Conservation (phyloP, 495 filamentous ascomycete genomes). For the Neurospora tetraspora region DNA sequence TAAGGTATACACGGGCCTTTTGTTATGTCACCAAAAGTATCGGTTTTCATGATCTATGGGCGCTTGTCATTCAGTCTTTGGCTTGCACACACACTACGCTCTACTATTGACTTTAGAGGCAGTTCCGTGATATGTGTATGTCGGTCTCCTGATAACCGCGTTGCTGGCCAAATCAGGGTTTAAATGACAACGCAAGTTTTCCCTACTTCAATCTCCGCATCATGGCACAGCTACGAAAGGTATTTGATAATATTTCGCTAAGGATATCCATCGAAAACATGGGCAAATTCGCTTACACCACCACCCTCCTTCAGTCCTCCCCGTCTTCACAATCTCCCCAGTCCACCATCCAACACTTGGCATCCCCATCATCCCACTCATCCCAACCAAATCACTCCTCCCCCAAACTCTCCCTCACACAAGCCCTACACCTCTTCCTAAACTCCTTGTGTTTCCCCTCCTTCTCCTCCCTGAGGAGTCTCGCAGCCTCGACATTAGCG, state of each 20-base stretch:
- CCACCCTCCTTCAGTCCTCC: not conserved
- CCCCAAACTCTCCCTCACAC: slow-evolving; percentile 75
- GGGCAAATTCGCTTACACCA: not conserved
- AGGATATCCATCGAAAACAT: not conserved
- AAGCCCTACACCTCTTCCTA: slow-evolving; percentile 61
- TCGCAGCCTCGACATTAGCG: slow-evolving; percentile 87
- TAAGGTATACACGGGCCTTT: not conserved
- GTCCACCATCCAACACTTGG: not conserved
- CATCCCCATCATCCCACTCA: not conserved
- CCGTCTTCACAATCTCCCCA: not conserved
- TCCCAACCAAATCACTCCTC: slow-evolving; percentile 42
- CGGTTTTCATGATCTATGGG: not conserved
- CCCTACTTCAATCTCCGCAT: not conserved
- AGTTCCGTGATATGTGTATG: no score
- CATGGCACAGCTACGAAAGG: not conserved
- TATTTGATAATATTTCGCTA: not conserved
- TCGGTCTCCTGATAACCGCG: no score
- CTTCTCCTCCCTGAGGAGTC: slow-evolving; percentile 74
- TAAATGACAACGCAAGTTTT: no score
- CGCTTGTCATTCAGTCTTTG: not conserved
- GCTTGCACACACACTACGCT: no score
- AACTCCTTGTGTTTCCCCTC: slow-evolving; percentile 55
- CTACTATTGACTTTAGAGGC: no score
- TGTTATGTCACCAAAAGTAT: not conserved
- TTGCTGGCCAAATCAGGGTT: no score